Evolutionary conservation across 1,284 basidiomycete species (phyloP).

Genomic region (Amylostereum chailletii): DNA sequence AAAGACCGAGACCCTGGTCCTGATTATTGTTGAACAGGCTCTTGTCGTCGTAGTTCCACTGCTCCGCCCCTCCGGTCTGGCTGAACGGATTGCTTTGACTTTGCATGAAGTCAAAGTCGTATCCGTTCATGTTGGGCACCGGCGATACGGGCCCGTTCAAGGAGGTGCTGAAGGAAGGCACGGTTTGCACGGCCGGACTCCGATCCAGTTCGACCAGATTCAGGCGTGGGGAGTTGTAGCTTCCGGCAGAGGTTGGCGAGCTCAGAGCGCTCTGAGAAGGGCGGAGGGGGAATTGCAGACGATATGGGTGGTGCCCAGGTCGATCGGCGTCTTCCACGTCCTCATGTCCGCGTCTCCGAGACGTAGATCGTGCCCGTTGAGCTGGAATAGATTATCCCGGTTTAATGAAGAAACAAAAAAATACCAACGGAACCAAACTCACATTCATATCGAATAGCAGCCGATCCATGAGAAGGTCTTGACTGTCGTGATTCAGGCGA

Average conservation of each 20-base stretch:
- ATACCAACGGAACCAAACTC: conserved; percentile 22
- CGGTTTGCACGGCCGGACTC: conserved; percentile 16
- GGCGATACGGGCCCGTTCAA: conserved; percentile 21
- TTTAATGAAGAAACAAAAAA: conserved; percentile 3
- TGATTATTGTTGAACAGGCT: conserved; percentile 1
- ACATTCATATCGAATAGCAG: conserved; percentile 61
- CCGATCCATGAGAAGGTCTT: conserved; percentile 50
- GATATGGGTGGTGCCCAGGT: conserved; percentile 24
- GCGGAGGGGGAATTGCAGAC: conserved; percentile 9
- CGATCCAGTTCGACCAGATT: conserved; percentile 26
- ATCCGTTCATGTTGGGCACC: conserved; percentile 10
- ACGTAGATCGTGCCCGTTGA: conserved; percentile 64
- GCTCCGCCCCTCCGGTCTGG: background rate
- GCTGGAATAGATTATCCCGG: conserved; percentile 25
- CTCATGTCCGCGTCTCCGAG: conserved; percentile 62
- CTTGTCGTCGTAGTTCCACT: conserved; percentile 23
- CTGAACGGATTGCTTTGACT: conserved; percentile 5
- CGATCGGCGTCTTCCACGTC: conserved; percentile 41
- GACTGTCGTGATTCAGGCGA: conserved; percentile 53
- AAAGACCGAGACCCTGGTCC: conserved; percentile 2
- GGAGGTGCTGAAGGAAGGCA: conserved; percentile 10
- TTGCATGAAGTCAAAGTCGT: conserved; percentile 9
- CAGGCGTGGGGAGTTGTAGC: conserved; percentile 57
- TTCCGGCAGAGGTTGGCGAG: conserved; percentile 61
- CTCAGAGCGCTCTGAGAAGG: conserved; percentile 53